These are phyloP conservation scores for Populus hybrid DNA, from an alignment of 441 rosid species.

Conservation along the genomic window DNA sequence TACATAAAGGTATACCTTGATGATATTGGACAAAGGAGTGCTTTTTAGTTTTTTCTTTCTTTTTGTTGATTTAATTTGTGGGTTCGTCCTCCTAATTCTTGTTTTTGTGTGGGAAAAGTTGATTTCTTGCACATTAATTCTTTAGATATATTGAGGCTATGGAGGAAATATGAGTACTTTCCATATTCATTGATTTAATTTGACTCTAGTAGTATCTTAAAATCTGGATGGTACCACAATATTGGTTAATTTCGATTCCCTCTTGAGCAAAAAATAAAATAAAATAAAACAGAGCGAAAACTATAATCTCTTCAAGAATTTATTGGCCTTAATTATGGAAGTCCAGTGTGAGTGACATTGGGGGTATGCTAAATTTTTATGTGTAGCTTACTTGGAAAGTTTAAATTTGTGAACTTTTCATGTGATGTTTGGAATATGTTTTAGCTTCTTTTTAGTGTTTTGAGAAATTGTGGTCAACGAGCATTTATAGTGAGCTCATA, in stretches of 20 bases:
- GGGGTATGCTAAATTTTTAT: neutral
- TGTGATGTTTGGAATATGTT: neutral
- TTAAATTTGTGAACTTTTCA: neutral
- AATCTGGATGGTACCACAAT: neutral
- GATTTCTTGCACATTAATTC: neutral
- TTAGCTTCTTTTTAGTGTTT: neutral
- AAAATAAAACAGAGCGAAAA: neutral
- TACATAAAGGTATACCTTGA: conserved; percentile 71
- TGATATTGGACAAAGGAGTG: too few relatives aligned
- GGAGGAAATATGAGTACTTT: neutral
- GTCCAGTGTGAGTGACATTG: neutral
- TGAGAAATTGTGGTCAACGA: neutral
- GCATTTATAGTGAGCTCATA: neutral
- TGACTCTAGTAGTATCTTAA: neutral
- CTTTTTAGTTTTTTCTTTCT: neutral
- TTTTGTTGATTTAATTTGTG: neutral
- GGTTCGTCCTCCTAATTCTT: neutral
- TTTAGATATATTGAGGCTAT: too few relatives aligned
- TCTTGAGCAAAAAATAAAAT: neutral
- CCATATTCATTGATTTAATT: neutral
- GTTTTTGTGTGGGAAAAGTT: neutral
- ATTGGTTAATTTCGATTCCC: neutral
- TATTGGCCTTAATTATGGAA: too few relatives aligned
- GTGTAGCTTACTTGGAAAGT: neutral
- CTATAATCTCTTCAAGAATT: neutral